phyloP scores from a whole-genome alignment of 441 rosid genomes.

The Populus hybrid region DNA sequence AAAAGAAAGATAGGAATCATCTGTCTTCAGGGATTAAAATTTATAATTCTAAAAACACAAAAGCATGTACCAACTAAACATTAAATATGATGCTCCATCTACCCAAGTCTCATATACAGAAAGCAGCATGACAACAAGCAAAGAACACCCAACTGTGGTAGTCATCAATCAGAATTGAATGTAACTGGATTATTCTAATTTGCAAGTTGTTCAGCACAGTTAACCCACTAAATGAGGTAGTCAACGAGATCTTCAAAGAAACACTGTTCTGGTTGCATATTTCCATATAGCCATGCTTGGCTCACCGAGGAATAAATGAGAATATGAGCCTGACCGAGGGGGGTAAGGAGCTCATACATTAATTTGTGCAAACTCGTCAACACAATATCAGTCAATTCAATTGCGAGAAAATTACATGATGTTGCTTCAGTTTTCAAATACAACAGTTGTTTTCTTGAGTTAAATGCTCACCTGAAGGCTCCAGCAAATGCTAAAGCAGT shows the following conservation, averaged over 20 bases:
- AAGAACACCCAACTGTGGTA: not conserved
- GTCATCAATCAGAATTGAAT: not conserved
- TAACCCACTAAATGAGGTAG: not conserved
- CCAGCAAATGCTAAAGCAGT: constrained; percentile 96
- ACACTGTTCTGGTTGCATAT: not conserved
- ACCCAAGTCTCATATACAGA: not conserved
- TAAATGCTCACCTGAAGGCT: constrained; percentile 71
- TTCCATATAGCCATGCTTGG: not conserved
- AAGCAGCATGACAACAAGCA: not conserved
- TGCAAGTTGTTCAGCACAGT: not conserved
- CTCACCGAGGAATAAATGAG: not conserved
- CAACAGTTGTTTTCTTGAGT: not conserved
- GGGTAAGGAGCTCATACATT: not conserved
- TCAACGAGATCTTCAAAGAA: not conserved
- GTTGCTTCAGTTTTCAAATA: not conserved
- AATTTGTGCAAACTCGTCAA: not conserved
- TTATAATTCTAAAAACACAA: not conserved
- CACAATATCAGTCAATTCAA: not conserved
- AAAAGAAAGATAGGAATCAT: not conserved
- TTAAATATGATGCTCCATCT: not conserved
- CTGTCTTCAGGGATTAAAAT: not conserved
- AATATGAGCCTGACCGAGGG: not conserved
- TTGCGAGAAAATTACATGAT: not conserved
- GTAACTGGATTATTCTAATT: not conserved
- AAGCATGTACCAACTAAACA: not conserved